Base-by-base conservation (phyloP, 371 early-diverging fungal genomes). In the Gilbertella persicaria region DNA sequence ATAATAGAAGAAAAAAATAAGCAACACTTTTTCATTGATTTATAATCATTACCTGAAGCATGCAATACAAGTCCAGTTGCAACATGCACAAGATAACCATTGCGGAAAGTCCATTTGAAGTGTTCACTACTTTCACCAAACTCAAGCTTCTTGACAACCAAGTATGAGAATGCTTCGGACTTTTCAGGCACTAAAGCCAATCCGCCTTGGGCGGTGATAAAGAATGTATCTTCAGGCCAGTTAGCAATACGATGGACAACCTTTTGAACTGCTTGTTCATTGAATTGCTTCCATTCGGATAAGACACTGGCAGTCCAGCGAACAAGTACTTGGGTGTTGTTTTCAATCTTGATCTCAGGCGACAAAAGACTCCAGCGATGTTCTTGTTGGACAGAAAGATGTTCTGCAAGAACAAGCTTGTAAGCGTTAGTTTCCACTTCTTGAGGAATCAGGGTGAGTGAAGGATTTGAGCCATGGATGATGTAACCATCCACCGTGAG, bases 51-150 rank as follows among this genome's bases (percentile, higher is more conserved):
- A 73, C 73, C 73, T 24, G 60, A 43, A 16, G 67, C 64, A 56
- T 75, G 71, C 23, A 70, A 47, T 1, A 72, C 69, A 21, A 69
- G 55, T 26, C 67, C 73, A 35, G 79, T 73, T 21, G 67, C 59
- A n/a, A 66, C 67, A 58, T 82, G 79, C 6, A 77, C 69, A 10
- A 82, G 60, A 44, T 64, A 75, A 28, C 80, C 78, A 54, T 69
- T 54, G 13, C 69, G 52, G 45, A 57, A 78, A 13, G 66, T 64
- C 83, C 83, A 80, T 26, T 62, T 54, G 55, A 69, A 75, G 4
- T 45, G 48, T 12, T 58, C 64, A 41, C 46, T 30, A 24, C 35
- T 53, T 23, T 50, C 45, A 23, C 48, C 56, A 45, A 43, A 38
- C 3, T 59, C 55, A 3, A 59, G 29, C 23, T 64, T 54, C 40